Evolutionary conservation across 2,329 filamentous ascomycete species (phyloP).

Genomic region (Aschersonia sp.): DNA sequence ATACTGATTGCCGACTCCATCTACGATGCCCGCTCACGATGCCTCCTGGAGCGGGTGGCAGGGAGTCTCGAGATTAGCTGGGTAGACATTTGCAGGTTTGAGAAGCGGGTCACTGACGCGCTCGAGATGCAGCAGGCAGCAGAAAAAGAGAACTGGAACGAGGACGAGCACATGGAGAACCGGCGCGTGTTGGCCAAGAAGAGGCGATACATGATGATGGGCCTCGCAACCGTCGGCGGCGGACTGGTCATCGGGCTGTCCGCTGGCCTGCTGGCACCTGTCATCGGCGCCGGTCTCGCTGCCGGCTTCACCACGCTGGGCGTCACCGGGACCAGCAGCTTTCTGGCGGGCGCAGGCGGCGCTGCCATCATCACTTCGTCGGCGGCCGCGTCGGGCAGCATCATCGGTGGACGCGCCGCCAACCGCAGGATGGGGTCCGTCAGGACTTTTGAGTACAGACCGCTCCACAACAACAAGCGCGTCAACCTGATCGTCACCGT

Average conservation of each 20-base stretch:
- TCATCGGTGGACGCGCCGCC: slow-evolving; percentile 78
- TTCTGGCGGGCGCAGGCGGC: slow-evolving; percentile 81
- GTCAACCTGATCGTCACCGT: slow-evolving; percentile 93
- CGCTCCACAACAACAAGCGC: slow-evolving; percentile 93
- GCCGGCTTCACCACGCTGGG: slow-evolving; percentile 93
- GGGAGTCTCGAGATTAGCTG: slow-evolving; percentile 67
- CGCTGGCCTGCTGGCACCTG: slow-evolving; percentile 76
- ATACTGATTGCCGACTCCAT: slow-evolving; percentile 91
- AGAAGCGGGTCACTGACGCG: slow-evolving; percentile 92
- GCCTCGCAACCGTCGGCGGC: slow-evolving; percentile 86
- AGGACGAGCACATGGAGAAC: slow-evolving; percentile 82
- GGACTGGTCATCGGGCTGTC: slow-evolving; percentile 91
- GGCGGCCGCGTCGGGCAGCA: slow-evolving; percentile 71
- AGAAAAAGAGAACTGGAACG: slow-evolving; percentile 94
- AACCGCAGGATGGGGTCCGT: slow-evolving; percentile 79
- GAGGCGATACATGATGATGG: slow-evolving; percentile 85
- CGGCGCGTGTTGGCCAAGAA: slow-evolving; percentile 71
- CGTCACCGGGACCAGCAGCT: slow-evolving; percentile 73
- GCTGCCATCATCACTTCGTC: slow-evolving; percentile 88
- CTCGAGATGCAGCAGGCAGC: slow-evolving; percentile 94
- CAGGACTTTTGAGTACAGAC: slow-evolving; percentile 91
- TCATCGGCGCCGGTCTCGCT: slow-evolving; percentile 87
- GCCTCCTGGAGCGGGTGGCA: slow-evolving; percentile 71
- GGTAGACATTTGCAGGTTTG: slow-evolving; percentile 91
- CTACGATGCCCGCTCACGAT: slow-evolving; percentile 80